Conservation (phyloP, 768 basidiomycete species). For the Pisolithus tinctorius region DNA sequence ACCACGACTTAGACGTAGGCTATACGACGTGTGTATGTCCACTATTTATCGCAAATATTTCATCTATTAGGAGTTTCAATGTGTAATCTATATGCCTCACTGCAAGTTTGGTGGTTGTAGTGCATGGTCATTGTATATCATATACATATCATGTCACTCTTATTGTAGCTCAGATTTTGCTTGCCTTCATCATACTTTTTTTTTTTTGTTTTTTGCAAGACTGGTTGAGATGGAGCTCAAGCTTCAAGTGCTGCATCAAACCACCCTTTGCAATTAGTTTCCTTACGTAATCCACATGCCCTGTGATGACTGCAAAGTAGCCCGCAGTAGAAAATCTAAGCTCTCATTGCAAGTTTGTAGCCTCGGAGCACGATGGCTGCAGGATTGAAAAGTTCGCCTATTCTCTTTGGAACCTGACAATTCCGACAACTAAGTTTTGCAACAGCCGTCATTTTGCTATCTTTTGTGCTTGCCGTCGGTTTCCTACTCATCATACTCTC, state of each 20-base stretch:
- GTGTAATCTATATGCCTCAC: background rate
- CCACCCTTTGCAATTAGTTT: no score
- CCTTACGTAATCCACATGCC: no score
- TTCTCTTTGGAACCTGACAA: background rate
- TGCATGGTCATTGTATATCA: background rate
- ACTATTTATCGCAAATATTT: background rate
- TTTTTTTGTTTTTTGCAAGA: no score
- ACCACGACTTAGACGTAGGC: background rate
- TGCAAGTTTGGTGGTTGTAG: slow-evolving; percentile 2
- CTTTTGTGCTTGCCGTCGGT: slow-evolving; percentile 96
- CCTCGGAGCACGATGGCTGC: slow-evolving; percentile 43
- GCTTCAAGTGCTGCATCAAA: no score
- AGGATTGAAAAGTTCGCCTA: slow-evolving; percentile 58
- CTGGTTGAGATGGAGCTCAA: no score
- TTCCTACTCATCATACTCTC: slow-evolving; percentile 96
- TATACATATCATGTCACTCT: no score
- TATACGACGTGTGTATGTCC: background rate
- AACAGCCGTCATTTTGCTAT: slow-evolving; percentile 89
- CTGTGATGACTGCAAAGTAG: no score
- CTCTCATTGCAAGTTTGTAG: background rate
- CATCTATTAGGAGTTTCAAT: background rate
- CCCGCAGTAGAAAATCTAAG: no score
- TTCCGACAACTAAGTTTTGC: background rate
- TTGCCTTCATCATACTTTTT: no score
- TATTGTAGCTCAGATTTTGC: no score